Percentiles rank a stretch among this genome's conserved stretches.
These are phyloP conservation scores for Yamadazyma buinensis DNA, from an alignment of 1,139 yeast species.

Conservation along the genomic window DNA sequence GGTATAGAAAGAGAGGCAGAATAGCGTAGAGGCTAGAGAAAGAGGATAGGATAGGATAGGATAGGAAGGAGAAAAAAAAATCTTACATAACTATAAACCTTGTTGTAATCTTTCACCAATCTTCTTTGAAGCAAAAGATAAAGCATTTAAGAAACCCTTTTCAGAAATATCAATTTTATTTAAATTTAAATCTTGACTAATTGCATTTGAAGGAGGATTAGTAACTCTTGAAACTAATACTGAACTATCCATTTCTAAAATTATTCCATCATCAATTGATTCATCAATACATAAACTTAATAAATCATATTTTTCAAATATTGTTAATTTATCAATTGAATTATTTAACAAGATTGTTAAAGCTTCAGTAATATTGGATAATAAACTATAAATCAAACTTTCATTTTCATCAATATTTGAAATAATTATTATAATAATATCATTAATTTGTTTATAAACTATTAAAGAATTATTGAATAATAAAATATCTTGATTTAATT, in stretches of 20 bases:
- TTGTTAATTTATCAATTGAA: slow-evolving; percentile 73
- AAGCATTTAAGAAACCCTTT: slow-evolving; percentile 83
- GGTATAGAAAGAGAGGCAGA: no score
- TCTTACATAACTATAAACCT: no score
- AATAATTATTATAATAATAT: slow-evolving; percentile 68
- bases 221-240: slow-evolving; percentile 89
- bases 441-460: slow-evolving; percentile 83
- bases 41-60: no score
- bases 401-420: slow-evolving; percentile 82
- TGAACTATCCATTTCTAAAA: slow-evolving; percentile 85
- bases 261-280: slow-evolving; percentile 86
- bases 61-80: no score
- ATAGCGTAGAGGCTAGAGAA: no score
- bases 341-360: slow-evolving; percentile 71
- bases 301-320: slow-evolving; percentile 82
- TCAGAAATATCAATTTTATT: slow-evolving; percentile 78
- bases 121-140: slow-evolving; percentile 84
- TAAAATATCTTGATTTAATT: slow-evolving; percentile 76
- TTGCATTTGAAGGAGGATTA: slow-evolving; percentile 53
- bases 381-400: slow-evolving; percentile 70
- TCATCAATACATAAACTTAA: slow-evolving; percentile 87
- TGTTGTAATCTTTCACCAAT: slow-evolving; percentile 85
- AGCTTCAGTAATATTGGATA: slow-evolving; percentile 77
- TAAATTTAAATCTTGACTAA: slow-evolving; percentile 44
- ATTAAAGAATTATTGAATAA: slow-evolving; percentile 75